Base-by-base conservation (phyloP, 441 rosid species). In the Macaranga tanarius region DNA sequence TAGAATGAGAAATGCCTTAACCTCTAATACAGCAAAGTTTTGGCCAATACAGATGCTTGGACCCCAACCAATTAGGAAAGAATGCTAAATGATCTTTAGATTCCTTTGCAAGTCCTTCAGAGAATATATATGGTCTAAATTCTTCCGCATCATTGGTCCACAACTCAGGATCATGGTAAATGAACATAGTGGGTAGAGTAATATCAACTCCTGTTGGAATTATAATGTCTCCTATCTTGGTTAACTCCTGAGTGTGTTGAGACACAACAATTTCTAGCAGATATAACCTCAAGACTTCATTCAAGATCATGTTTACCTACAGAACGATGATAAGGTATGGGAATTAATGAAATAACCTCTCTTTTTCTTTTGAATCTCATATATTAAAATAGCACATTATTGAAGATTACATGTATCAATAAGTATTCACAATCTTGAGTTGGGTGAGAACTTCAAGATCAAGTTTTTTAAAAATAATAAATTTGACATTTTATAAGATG, bases 61-160 rank as follows among this genome's bases (percentile, higher is more conserved):
- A 7, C 89, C 88, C 88, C 87, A 79, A 1, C 89, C 73, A 25
- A 86, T n/a, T 84, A 4, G 87, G 84, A 64, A 73, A 81, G 75
- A 81, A 83, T 23, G 82, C 81, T 62, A 48, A 23, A 67, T 77
- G 76, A 76, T 77, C 72, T 47, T 77, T 81, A 7, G 84, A 73
- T 56, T 88, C 88, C 72, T 76, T 81, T 0, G 84, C 62, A 65
- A 81, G 47, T 44, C 88, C 89, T 73, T 81, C 77, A 68, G 82
- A 63, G 73, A 87, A 86, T 73, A 88, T 81, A 69, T 80, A 79
- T 40, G 88, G 91, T 66, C 62, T 81, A 69, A 86, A 84, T 75
- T 87, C 83, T 48, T 77, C 83, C 10, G 77, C 81, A 77, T 84
- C 80, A 4, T 80, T 71, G 0, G 88, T 88, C 87, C 89, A 86